These are phyloP conservation scores for Euphorbia lathyris DNA, from an alignment of 345 rosid genomes.

Conservation along the genomic window DNA sequence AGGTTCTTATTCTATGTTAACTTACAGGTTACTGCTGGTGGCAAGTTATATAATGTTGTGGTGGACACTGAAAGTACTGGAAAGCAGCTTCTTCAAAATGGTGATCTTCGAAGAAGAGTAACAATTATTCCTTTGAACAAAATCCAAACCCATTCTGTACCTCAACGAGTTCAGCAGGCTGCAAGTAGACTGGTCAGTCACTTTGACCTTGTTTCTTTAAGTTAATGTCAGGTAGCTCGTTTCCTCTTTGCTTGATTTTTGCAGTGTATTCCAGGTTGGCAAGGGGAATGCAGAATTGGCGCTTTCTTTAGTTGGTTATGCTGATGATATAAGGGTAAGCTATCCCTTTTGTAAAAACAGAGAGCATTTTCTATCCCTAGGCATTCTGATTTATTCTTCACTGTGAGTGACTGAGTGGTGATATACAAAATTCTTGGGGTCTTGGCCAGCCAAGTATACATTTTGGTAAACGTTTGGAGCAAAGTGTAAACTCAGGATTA, in stretches of 20 bases:
- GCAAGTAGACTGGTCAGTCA: constrained; percentile 70
- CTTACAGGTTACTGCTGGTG: constrained; percentile 88
- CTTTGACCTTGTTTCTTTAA: constrained; percentile 9
- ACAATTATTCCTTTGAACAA: constrained; percentile 91
- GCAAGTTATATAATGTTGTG: constrained; percentile 81
- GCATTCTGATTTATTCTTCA: constrained; percentile 1
- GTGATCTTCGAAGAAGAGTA: constrained; percentile 84
- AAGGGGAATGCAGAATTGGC: constrained; percentile 89
- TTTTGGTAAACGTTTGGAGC: background rate
- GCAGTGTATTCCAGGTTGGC: constrained; percentile 59
- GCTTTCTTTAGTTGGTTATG: constrained; percentile 84
- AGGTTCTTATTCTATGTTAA: constrained; percentile 19
- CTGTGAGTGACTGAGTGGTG: background rate
- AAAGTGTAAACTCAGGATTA: background rate
- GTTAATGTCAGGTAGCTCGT: background rate
- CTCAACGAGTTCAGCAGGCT: constrained; percentile 64
- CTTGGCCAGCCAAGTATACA: background rate
- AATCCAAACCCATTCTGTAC: constrained; percentile 59
- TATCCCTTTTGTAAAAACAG: background rate
- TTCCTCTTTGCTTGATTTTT: constrained; percentile 4
- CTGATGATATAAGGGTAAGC: constrained; percentile 66
- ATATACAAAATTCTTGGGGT: background rate
- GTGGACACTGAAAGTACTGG: constrained; percentile 93
- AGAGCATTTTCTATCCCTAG: constrained; percentile 42
- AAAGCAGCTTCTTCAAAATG: constrained; percentile 89